These are phyloP conservation scores for Phialophora tarda DNA, from an alignment of 2,329 filamentous ascomycete genomes.

Conservation along the genomic window DNA sequence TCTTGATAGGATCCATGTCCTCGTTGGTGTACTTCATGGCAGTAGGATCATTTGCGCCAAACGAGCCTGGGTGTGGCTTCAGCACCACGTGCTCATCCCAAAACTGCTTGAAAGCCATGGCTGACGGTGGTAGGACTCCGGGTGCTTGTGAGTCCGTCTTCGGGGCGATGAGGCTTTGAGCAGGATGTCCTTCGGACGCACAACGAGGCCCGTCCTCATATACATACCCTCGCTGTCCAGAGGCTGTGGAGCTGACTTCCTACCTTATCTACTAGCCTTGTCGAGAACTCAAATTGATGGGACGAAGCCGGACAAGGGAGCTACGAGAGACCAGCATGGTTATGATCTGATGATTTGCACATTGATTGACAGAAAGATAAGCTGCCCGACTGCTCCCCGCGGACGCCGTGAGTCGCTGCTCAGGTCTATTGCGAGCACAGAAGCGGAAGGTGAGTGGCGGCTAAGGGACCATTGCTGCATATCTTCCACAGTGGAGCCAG, in stretches of 20 bases:
- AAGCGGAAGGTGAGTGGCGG: conserved; percentile 1
- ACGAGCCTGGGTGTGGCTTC: conserved; percentile 24
- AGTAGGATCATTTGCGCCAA: conserved; percentile 19
- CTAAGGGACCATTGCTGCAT: not conserved
- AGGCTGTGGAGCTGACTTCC: not conserved
- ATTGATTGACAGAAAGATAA: conserved; percentile 2
- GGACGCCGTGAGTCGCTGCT: not conserved
- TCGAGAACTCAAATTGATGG: not conserved
- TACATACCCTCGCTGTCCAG: not conserved
- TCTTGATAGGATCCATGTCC: conserved; percentile 28
- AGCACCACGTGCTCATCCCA: conserved; percentile 28
- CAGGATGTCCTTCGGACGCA: not conserved
- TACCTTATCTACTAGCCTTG: conserved; percentile 4
- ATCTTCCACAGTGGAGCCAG: not conserved
- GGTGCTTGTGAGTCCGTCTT: not conserved
- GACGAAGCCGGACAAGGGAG: not conserved
- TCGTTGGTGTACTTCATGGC: conserved; percentile 21
- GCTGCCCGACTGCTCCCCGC: not conserved
- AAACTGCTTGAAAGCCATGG: conserved; percentile 16
- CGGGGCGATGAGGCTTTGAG: not conserved
- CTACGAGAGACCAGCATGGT: not conserved
- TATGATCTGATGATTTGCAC: not conserved
- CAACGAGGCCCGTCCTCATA: not conserved
- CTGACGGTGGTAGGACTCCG: not conserved
- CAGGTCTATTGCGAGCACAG: not conserved